These are phyloP conservation scores for Aquilaria malaccensis DNA, from an alignment of 345 rosid genomes.

Conservation along the genomic window DNA sequence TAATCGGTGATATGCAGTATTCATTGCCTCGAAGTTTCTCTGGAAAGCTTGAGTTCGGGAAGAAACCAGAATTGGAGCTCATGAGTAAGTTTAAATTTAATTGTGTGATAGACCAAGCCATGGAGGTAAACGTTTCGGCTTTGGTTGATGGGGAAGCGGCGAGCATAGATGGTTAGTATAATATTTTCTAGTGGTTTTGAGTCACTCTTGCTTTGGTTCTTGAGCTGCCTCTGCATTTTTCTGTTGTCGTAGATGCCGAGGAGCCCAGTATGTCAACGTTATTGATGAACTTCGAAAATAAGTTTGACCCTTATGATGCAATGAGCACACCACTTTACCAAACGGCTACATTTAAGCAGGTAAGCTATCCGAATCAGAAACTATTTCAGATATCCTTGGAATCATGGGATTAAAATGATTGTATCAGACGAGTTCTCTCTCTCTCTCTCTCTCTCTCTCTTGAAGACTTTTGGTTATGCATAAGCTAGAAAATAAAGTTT, in stretches of 20 bases:
- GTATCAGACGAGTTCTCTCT: too few species aligned
- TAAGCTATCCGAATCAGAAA: constrained; percentile 7
- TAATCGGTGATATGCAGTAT: too few species aligned
- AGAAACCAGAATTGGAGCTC: too few species aligned
- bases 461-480: too few species aligned
- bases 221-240: not conserved
- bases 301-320: constrained; percentile 81
- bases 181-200: not conserved
- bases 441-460: too few species aligned
- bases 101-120: constrained; percentile 35
- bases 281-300: constrained; percentile 55
- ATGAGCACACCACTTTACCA: constrained; percentile 89
- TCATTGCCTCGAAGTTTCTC: too few species aligned
- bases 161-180: constrained; percentile 31
- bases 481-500: too few species aligned
- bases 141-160: constrained; percentile 24
- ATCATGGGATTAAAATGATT: too few species aligned
- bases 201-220: not conserved
- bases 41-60: too few species aligned
- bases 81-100: constrained; percentile 22
- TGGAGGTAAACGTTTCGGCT: constrained; percentile 41
- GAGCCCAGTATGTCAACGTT: constrained; percentile 67
- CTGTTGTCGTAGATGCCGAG: constrained; percentile 21
- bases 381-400: not conserved
- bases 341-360: constrained; percentile 95